Evolutionary conservation across 768 basidiomycete genomes (phyloP), one percentile per base, ranked within the genome.

Genomic region (Rubroboletus satanas): DNA sequence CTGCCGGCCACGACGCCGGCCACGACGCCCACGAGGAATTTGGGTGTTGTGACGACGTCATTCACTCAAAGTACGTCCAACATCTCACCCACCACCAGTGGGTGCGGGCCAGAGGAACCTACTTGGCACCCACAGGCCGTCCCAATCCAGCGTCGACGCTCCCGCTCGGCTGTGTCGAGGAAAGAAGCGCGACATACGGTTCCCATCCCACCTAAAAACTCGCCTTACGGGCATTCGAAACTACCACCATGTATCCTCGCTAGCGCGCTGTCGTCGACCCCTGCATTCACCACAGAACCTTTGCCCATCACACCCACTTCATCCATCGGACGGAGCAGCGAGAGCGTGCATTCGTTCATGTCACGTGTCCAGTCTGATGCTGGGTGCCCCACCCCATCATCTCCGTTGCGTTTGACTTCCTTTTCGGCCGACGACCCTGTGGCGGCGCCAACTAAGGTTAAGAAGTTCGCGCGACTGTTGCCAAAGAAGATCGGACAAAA

Each of bases 161-260:
- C 70, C 12, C 70, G 66, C 38, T 71, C 70, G 36, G 70, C 70
- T 42, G 62, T 71, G 35, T 73, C 67, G 29, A 66, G 67, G 21
- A 68, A 60, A 53, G 71, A 70, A 64, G 69, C 62, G 5, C 65
- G 66, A 45, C 55, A 57, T 48, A 63, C 58, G 31, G 33, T 61
- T 28, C 62, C 71, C 45, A 51, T 56, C 42, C 59, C 57, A 53
- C 61, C 52, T n/a, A 66, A 57, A 55, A 67, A 67, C 28, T 73
- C 70, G 2, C 69, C 69, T 29, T 71, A 71, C 14, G 69, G 69
- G 29, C 69, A 73, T 45, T 59, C 59, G 23, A 67, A 56, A 29
- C 48, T 69, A 21, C 71, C 66, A 46, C 62, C 70, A 21, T 64
- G 59, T 56, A 35, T 60, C 35, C 59, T 73, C 26, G 38, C 66